A percentile compares a stretch with the other conserved stretches of the same genome.
Evolutionary conservation across 2,329 filamentous ascomycete genomes (phyloP).

Genomic region (Talaromyces albobiverticillius): DNA sequence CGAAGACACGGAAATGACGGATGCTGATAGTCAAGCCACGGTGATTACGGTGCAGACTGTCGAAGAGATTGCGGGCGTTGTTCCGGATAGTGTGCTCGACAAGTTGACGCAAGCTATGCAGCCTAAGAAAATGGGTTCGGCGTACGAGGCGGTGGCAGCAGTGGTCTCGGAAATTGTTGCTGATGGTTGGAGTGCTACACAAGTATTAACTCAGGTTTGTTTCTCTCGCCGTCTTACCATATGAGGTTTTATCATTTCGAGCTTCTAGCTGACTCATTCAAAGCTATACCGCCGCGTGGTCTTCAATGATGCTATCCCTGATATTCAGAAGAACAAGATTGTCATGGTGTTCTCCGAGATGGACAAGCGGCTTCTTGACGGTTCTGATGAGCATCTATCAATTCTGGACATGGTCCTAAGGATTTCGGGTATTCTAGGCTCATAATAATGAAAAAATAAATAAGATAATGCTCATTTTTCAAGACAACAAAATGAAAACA

Average conservation of each 20-base stretch:
- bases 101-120: slow-evolving; percentile 71
- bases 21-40: slow-evolving; percentile 41
- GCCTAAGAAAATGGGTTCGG: slow-evolving; percentile 60
- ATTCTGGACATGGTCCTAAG: slow-evolving; percentile 81
- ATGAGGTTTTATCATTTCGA: no score
- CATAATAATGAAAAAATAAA: neutral
- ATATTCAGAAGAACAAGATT: slow-evolving; percentile 86
- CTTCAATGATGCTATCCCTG: slow-evolving; percentile 77
- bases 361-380: slow-evolving; percentile 91
- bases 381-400: slow-evolving; percentile 89
- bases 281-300: slow-evolving; percentile 70
- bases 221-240: no score
- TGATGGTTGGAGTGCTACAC: slow-evolving; percentile 93
- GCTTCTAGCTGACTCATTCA: slow-evolving; percentile 4
- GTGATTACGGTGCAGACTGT: slow-evolving; percentile 73
- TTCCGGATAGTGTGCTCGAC: slow-evolving; percentile 72
- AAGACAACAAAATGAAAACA: no score
- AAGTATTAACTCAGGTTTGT: slow-evolving; percentile 75
- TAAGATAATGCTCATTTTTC: no score
- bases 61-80: slow-evolving; percentile 94
- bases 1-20: slow-evolving; percentile 61
- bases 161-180: slow-evolving; percentile 88
- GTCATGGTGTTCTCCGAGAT: slow-evolving; percentile 86
- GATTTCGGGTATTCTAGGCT: slow-evolving; percentile 68
- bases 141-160: slow-evolving; percentile 72